Evolutionary conservation across 2,329 filamentous ascomycete species (phyloP).

Genomic region (Penicillium digitatum): DNA sequence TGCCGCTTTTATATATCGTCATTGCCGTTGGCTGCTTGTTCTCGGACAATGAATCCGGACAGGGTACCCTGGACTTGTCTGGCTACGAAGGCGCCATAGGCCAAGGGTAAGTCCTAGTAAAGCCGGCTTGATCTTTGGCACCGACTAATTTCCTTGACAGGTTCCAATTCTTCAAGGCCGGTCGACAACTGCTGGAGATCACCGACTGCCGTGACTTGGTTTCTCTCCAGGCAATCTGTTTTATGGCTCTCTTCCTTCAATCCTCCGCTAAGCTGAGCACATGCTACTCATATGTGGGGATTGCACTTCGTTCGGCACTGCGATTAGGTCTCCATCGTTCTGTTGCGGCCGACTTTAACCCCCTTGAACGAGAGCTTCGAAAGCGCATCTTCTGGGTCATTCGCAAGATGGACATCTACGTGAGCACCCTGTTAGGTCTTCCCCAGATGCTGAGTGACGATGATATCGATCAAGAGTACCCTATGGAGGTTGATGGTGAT

Average conservation of each 20-base stretch:
- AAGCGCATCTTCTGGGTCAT: conserved; percentile 59
- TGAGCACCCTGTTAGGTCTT: conserved; percentile 48
- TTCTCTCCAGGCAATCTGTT: conserved; percentile 70
- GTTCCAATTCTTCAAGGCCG: conserved; percentile 68
- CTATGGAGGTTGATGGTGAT: conserved; percentile 45
- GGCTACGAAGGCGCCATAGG: conserved; percentile 51
- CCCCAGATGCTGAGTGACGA: conserved; percentile 49
- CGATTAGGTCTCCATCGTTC: conserved; percentile 75
- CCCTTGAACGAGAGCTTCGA: conserved; percentile 68
- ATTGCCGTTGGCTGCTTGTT: conserved; percentile 73
- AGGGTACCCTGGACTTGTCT: conserved; percentile 43
- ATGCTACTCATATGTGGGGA: conserved; percentile 76
- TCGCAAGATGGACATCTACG: conserved; percentile 50
- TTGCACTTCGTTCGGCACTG: conserved; percentile 70
- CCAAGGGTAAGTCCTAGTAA: conserved; percentile 49
- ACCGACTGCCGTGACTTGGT: conserved; percentile 66
- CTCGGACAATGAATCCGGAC: conserved; percentile 51
- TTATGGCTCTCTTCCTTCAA: conserved; percentile 77
- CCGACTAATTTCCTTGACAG: conserved; percentile 40
- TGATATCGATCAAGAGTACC: conserved; percentile 50
- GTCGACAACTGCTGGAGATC: conserved; percentile 60
- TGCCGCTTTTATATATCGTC: conserved; percentile 67
- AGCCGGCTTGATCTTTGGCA: neutral
- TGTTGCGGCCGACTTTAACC: conserved; percentile 64
- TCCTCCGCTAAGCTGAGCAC: conserved; percentile 73